Evolutionary conservation across 2,329 filamentous ascomycete genomes (phyloP), one percentile per base, ranked within the genome.

Genomic region (Microascus cirrosus): DNA sequence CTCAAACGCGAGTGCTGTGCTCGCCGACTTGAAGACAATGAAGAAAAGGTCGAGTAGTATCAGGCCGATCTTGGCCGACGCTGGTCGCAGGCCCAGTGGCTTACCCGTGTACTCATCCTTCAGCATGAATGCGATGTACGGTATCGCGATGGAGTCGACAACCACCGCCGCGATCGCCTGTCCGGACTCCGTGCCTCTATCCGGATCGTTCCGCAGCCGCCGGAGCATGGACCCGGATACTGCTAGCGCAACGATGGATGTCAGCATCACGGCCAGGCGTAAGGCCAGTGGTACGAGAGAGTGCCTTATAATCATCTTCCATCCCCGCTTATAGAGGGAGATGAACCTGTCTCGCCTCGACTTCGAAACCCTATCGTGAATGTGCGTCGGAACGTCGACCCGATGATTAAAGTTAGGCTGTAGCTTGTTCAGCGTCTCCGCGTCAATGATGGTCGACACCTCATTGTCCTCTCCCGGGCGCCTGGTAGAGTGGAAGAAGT

Each of bases 41-140:
- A 99, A 99, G 66, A 96, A 86, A 3, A 99, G 79, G 71, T 99
- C 94, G 59, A 96, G 81, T 58, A 99, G 83, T 60, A 97, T 89
- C 55, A 99, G 82, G 15, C 89, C 84, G 62, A 95, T 88, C 70
- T 99, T 99, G 54, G 90, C 87, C 59, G 85, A 85, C 11, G 90
- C 85, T 7, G 85, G 86, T 51, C 95, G 87, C 60, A 99, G 76
- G 1, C 94, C 94, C 22, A 99, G 77, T 24, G 95, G 94, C 69
- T 95, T 95, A 34, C 90, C 90, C 5, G 90, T 94, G 73, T 96
- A 97, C 73, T 99, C 94, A 68, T 99, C 94, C 74, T 86, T 95
- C 25, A 92, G 95, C 74, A 97, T 94, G 73, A 96, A 97, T 54
- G 89, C 75, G 58, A 95, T 87, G 72, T 97, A 99, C 2, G 93